phyloP scores from a whole-genome alignment of 208 protist species.

The Angomonas ambiguus region DNA sequence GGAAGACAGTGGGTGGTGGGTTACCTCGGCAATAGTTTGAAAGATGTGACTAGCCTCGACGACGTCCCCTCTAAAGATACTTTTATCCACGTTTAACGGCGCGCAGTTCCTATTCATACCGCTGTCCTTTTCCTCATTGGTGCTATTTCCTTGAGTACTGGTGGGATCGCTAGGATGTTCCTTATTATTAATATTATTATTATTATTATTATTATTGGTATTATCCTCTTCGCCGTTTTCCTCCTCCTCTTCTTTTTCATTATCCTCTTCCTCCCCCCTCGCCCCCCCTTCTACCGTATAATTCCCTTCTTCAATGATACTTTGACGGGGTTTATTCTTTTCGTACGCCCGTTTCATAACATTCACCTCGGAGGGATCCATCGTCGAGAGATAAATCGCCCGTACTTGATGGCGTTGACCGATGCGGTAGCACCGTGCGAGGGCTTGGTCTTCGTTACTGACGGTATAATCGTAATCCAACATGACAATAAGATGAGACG shows the following conservation, averaged over 20 bases:
- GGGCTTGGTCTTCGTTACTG: conserved; percentile 95
- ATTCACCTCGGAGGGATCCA: conserved; percentile 46
- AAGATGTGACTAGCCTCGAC: neutral
- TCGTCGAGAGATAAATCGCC: conserved; percentile 91
- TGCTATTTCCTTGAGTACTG: neutral
- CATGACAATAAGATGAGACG: conserved; percentile 95
- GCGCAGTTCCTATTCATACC: no score
- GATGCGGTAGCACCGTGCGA: conserved; percentile 95
- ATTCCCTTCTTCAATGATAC: conserved; percentile 47
- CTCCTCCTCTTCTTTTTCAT: conserved; percentile 10
- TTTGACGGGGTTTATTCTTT: conserved; percentile 50
- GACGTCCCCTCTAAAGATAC: neutral
- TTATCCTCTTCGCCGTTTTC: neutral
- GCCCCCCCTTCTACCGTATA: conserved; percentile 23
- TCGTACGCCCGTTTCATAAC: conserved; percentile 28
- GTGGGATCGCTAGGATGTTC: neutral
- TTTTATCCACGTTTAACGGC: neutral
- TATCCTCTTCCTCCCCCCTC: neutral
- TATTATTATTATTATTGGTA: neutral
- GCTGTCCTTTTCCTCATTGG: no score
- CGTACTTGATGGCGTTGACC: conserved; percentile 96
- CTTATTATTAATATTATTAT: conserved; percentile 7
- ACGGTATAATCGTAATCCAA: conserved; percentile 97
- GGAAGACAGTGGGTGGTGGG: neutral
- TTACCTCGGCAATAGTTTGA: neutral